These are phyloP conservation scores for Globomyces sp. DNA, from an alignment of 371 early-diverging fungal species.

Conservation along the genomic window DNA sequence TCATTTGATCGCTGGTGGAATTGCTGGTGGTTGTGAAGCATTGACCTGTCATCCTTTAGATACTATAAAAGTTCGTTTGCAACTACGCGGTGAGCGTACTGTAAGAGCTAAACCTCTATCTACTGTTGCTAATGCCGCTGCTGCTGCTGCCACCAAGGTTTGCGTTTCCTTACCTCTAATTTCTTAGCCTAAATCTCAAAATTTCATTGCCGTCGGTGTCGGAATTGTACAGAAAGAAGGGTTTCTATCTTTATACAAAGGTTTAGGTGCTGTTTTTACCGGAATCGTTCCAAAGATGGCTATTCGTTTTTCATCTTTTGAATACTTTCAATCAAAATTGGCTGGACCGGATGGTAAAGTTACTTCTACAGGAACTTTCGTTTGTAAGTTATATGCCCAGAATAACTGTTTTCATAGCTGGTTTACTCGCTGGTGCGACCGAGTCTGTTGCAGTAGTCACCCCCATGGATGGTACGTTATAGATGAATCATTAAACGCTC, in stretches of 20 bases:
- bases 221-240: conserved; percentile 88
- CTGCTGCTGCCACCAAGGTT: conserved; percentile 32
- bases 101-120: conserved; percentile 18
- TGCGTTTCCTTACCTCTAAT: not conserved
- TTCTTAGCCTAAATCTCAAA: conserved; percentile 19
- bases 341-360: conserved; percentile 71
- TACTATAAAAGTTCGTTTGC: conserved; percentile 82
- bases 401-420: conserved; percentile 57
- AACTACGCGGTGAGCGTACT: conserved; percentile 41
- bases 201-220: conserved; percentile 81
- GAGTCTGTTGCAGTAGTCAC: conserved; percentile 96
- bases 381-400: conserved; percentile 57
- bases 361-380: conserved; percentile 71
- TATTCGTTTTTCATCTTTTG: conserved; percentile 95
- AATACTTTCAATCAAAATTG: conserved; percentile 84
- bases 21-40: conserved; percentile 93
- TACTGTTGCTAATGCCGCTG: conserved; percentile 27
- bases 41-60: conserved; percentile 95
- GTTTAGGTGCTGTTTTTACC: conserved; percentile 94
- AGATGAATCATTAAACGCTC: too few relatives aligned
- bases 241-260: conserved; percentile 91
- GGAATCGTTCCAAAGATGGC: conserved; percentile 99
- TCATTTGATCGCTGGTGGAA: conserved; percentile 76
- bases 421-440: conserved; percentile 93
- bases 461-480: conserved; percentile 76